Conservation (phyloP, 345 rosid genomes). For the Camelina neglecta region DNA sequence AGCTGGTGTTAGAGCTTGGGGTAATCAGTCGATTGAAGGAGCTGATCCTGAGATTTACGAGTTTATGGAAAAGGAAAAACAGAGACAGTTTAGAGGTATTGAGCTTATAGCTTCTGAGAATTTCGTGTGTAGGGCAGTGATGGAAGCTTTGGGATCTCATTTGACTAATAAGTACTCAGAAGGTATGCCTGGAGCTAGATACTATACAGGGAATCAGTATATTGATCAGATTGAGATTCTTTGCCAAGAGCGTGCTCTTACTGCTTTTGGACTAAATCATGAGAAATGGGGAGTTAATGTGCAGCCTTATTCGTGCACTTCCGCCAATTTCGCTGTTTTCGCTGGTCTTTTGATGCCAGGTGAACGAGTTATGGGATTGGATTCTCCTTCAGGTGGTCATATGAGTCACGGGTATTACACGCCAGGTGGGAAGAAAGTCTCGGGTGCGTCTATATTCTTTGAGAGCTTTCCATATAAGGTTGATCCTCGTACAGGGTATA, state of each 20-base stretch:
- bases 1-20: constrained; percentile 55
- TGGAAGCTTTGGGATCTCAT: constrained; percentile 82
- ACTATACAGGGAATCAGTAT: constrained; percentile 72
- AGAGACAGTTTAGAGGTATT: constrained; percentile 63
- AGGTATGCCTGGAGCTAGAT: constrained; percentile 75
- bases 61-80: constrained; percentile 69
- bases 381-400: constrained; percentile 78
- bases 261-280: constrained; percentile 60
- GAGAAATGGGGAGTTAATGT: constrained; percentile 82
- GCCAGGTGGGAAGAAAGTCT: constrained; percentile 76
- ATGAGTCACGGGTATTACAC: constrained; percentile 82
- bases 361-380: constrained; percentile 81
- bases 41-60: constrained; percentile 67
- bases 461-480: constrained; percentile 87
- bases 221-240: constrained; percentile 77
- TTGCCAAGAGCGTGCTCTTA: constrained; percentile 69
- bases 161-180: constrained; percentile 82
- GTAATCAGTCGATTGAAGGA: constrained; percentile 53
- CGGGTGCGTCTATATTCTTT: constrained; percentile 77
- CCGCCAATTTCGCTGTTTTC: constrained; percentile 76
- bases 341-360: constrained; percentile 69
- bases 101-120: constrained; percentile 86
- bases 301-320: constrained; percentile 85
- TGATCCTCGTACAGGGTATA: constrained; percentile 67
- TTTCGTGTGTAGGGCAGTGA: constrained; percentile 71